A percentile compares a stretch with the other conserved stretches of the same genome.
These are phyloP conservation scores for Bisporella sp. DNA, from an alignment of 2,329 filamentous ascomycete genomes.

Conservation along the genomic window DNA sequence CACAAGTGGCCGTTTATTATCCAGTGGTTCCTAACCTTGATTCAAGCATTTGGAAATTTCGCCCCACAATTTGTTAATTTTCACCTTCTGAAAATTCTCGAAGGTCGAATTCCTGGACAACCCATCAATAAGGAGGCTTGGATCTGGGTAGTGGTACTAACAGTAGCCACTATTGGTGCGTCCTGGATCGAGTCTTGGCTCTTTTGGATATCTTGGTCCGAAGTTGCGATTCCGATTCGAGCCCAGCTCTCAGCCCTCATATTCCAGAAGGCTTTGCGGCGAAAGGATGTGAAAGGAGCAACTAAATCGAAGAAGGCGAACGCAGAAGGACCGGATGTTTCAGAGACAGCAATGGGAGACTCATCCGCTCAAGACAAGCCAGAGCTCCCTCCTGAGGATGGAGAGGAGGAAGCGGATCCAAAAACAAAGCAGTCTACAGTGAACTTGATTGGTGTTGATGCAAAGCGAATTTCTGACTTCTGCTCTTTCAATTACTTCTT, in stretches of 20 bases:
- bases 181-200: constrained; percentile 58
- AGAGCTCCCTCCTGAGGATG: constrained; percentile 19
- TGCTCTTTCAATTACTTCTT: constrained; percentile 60
- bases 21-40: constrained; percentile 50
- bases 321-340: constrained; percentile 19
- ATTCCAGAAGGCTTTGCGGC: constrained; percentile 69
- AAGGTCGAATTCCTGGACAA: constrained; percentile 41
- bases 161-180: constrained; percentile 44
- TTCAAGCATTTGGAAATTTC: constrained; percentile 41
- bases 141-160: constrained; percentile 62
- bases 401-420: constrained; percentile 40
- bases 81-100: constrained; percentile 57
- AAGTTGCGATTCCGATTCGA: constrained; percentile 59
- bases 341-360: background rate
- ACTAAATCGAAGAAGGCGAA: constrained; percentile 36
- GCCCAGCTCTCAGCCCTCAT: constrained; percentile 65
- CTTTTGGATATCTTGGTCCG: constrained; percentile 58
- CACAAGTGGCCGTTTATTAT: constrained; percentile 48
- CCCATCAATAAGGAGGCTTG: constrained; percentile 48
- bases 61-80: constrained; percentile 64
- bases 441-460: constrained; percentile 73
- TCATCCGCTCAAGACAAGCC: constrained; percentile 21
- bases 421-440: constrained; percentile 65
- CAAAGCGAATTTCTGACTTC: constrained; percentile 62
- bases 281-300: constrained; percentile 66